These are phyloP conservation scores for Aspergillus indologenus DNA, from an alignment of 495 filamentous ascomycete genomes.

Conservation along the genomic window DNA sequence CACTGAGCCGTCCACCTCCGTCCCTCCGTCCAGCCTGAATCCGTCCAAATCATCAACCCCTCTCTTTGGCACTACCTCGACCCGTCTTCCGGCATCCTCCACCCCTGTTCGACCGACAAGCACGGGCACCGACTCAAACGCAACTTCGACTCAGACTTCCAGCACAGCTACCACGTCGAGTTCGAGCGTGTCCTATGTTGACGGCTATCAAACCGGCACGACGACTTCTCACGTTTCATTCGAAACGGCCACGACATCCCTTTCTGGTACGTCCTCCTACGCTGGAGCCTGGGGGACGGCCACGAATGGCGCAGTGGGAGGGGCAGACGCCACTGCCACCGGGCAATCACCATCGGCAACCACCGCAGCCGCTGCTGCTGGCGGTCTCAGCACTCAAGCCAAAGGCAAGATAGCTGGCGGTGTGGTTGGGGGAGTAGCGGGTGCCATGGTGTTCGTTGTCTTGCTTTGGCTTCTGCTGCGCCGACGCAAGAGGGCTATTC, in stretches of 20 bases:
- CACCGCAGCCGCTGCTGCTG: conserved; percentile 6
- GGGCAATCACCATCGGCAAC: conserved; percentile 9
- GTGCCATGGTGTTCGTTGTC: conserved; percentile 50
- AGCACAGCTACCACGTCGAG: background rate
- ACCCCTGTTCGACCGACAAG: background rate
- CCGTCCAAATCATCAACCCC: conserved; percentile 9
- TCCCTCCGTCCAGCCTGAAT: conserved; percentile 1
- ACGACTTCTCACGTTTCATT: conserved; percentile 12
- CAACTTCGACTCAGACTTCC: background rate
- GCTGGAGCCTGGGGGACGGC: conserved; percentile 1
- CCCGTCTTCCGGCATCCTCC: background rate
- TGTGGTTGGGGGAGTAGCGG: conserved; percentile 64
- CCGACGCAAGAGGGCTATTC: conserved; percentile 38
- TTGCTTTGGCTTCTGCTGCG: conserved; percentile 37
- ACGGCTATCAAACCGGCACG: background rate
- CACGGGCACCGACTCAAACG: background rate
- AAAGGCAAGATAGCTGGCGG: conserved; percentile 55
- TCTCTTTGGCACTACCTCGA: conserved; percentile 4
- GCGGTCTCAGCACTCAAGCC: conserved; percentile 17
- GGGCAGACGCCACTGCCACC: conserved; percentile 5
- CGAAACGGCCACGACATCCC: conserved; percentile 5
- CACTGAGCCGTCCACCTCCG: conserved; percentile 1
- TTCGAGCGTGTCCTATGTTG: background rate
- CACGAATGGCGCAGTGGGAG: conserved; percentile 6
- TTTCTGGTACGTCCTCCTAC: background rate